Evolutionary conservation across 176 grass and related monocot genomes (phyloP), one percentile per base, ranked within the genome.

Genomic region (Tuctoria greenei): DNA sequence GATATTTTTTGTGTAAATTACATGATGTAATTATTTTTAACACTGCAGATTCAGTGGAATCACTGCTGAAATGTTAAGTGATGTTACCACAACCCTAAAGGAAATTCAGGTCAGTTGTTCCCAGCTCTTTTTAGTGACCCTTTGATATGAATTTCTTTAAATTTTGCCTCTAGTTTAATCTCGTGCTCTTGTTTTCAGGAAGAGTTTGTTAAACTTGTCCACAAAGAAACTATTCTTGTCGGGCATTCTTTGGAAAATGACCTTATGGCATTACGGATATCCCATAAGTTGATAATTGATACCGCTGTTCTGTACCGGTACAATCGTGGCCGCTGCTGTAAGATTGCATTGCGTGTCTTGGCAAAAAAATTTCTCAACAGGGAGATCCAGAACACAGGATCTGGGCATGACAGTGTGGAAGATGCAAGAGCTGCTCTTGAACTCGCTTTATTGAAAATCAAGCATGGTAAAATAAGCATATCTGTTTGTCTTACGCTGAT

Each of bases 241-340:
- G 95, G 91, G 4, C 95, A 98, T 89, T 98, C 95, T 76, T 86
- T 98, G 61, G 91, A 94, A 90, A 98, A 98, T 76, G 95, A 94
- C 34, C 87, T 98, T 77, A 77, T 69, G 59, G 91, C 95, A 67
- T 83, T 98, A 68, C 88, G 73, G 69, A 82, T 94, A 79, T 92
- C 84, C 45, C 95, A 98, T 67, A 73, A 82, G 60, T 85, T 89
- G 72, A 86, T 98, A 58, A 92, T 98, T 28, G 95, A 98, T 62
- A 98, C 95, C 21, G 95, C 95, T 24, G 59, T 98, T 82, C 68
- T 98, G 55, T 98, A 94, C 87, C 83, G 85, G 69, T 75, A 90
- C 61, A 74, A 55, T 56, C 84, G 82, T 61, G 91, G 91, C 4
- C 60, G 83, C 49, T 80, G 70, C 70, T 83, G 74, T 73, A 94